phyloP scores from a whole-genome alignment of 208 protist genomes.

The Trypanosoma rangeli region DNA sequence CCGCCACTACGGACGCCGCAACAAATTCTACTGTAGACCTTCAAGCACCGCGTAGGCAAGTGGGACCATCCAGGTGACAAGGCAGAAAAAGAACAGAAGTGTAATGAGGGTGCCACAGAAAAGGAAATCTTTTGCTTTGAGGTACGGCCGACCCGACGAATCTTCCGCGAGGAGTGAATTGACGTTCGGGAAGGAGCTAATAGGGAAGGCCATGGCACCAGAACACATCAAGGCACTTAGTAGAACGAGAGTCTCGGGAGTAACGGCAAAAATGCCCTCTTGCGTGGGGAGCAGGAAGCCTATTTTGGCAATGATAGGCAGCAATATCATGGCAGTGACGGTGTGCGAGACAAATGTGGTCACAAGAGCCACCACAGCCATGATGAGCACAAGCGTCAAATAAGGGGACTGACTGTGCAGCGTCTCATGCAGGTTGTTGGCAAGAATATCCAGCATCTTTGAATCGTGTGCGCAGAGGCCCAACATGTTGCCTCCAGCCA shows the following conservation, averaged over 20 bases:
- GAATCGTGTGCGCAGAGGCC: conserved; percentile 87
- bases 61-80: conserved; percentile 87
- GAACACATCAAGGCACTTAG: conserved; percentile 89
- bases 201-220: conserved; percentile 92
- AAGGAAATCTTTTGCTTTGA: conserved; percentile 90
- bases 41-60: conserved; percentile 67
- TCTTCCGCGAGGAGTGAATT: conserved; percentile 91
- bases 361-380: conserved; percentile 66
- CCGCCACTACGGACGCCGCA: background rate
- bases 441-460: conserved; percentile 84
- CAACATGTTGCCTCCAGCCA: conserved; percentile 93
- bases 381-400: conserved; percentile 62
- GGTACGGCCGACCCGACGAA: conserved; percentile 77
- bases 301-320: conserved; percentile 92
- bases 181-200: conserved; percentile 95
- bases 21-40: background rate
- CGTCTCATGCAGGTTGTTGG: conserved; percentile 56
- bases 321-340: conserved; percentile 91
- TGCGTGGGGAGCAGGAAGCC: conserved; percentile 69
- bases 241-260: conserved; percentile 81
- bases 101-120: conserved; percentile 77
- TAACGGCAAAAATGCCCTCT: conserved; percentile 52
- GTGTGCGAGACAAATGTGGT: conserved; percentile 94
- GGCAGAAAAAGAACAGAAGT: conserved; percentile 57
- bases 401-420: conserved; percentile 62